Percentiles rank a stretch among this genome's conserved stretches.
Conservation (phyloP, 176 grass and related monocot species). For the Cenchrus fungigraminus region DNA sequence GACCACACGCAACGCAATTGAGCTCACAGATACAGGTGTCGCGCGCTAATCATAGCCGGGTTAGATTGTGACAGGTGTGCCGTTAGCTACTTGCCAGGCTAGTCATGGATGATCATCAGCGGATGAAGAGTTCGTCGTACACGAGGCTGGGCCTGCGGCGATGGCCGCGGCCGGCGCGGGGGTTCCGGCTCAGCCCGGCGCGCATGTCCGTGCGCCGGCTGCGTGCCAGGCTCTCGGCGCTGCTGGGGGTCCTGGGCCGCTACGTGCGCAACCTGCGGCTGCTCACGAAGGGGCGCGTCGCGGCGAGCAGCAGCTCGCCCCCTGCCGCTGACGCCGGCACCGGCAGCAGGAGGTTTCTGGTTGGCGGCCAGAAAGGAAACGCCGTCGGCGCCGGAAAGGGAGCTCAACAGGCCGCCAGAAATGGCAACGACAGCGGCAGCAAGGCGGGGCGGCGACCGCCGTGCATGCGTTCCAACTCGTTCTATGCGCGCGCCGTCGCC, state of each 20-base stretch:
- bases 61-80: constrained; percentile 26
- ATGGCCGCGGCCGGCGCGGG: constrained; percentile 43
- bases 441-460: constrained; percentile 33
- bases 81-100: background rate
- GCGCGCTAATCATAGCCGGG: background rate
- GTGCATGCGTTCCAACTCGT: constrained; percentile 61
- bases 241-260: constrained; percentile 44
- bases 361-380: background rate
- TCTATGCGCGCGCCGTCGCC: constrained; percentile 58
- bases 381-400: background rate
- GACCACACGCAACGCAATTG: constrained; percentile 6
- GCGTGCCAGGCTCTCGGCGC: constrained; percentile 49
- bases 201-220: constrained; percentile 47
- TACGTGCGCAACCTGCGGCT: constrained; percentile 41
- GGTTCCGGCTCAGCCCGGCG: constrained; percentile 46
- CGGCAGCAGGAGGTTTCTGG: background rate
- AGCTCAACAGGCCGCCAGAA: background rate
- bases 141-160: constrained; percentile 39
- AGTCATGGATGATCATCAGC: constrained; percentile 32
- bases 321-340: background rate
- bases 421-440: background rate
- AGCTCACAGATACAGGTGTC: background rate
- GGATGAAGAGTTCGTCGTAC: constrained; percentile 27
- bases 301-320: background rate
- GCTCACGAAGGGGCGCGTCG: constrained; percentile 29